Base-by-base conservation (phyloP, 2,329 filamentous ascomycete genomes). In the Paraphoma sp. region DNA sequence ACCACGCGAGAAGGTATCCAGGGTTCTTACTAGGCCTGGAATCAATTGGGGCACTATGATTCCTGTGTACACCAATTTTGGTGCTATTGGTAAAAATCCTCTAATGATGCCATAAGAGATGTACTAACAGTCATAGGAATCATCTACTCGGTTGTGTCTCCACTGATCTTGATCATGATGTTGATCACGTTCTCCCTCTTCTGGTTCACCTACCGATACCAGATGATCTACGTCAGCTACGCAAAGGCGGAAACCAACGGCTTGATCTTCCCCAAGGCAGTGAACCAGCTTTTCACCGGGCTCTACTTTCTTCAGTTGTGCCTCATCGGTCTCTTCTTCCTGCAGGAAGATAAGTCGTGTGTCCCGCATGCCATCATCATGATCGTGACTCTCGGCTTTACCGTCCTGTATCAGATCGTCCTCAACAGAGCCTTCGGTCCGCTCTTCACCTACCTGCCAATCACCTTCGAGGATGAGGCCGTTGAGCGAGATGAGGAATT, bases 121-220 rank as follows among this genome's bases (percentile, higher is more conserved):
- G n/a, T 53, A 45, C 55, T 62, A 60, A 67, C 51, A 44, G 9
- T 7, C 40, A 28, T 45, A 82, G 81, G 87, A 1, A 76, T 97
- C 42, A 89, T 98, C 40, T 99, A 98, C 77, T 91, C 88, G 40
- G 85, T 98, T 54, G 89, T 98, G 42, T 88, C 95, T 0, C 95
- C 95, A 0, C 81, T 99, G 11, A 97, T 99, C 71, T 86, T 95
- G 47, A 80, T 98, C 18, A 98, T 99, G 80, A 94, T 95, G 66
- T 87, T 97, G 68, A 87, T 98, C 73, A 97, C 94, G 0, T 98
- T 98, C 74, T 85, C 86, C 45, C 82, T 99, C 0, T 89, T 98
- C 62, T 99, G 93, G 93, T 83, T 97, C 44, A 94, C 95, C 0
- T 93, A 98, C 74, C 87, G 94, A n/a, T 98, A 98, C 78, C 94